phyloP scores from a whole-genome alignment of 176 grass and related monocot species.

The Aegilops tauschii region DNA sequence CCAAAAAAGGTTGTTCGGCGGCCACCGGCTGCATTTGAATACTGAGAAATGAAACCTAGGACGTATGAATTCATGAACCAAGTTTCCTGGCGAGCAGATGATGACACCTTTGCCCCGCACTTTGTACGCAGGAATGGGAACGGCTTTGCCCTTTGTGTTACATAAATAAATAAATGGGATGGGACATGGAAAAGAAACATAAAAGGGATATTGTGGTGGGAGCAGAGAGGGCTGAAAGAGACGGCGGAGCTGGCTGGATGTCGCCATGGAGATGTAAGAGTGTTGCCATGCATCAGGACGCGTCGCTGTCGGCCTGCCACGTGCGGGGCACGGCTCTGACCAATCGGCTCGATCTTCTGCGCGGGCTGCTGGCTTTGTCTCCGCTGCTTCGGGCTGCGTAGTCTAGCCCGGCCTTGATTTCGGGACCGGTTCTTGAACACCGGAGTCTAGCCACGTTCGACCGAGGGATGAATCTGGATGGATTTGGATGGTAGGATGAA shows the following conservation, averaged over 20 bases:
- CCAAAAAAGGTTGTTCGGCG: background rate
- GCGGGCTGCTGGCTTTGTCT: background rate
- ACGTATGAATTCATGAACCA: background rate
- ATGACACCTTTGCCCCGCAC: background rate
- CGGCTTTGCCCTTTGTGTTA: background rate
- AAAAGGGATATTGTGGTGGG: background rate
- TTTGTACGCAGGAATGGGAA: background rate
- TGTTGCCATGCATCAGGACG: constrained; percentile 35
- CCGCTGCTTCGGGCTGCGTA: background rate
- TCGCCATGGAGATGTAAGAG: constrained; percentile 49
- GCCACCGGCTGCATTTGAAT: background rate
- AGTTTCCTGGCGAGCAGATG: no score
- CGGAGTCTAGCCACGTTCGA: background rate
- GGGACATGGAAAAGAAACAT: background rate
- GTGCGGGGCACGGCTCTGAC: background rate
- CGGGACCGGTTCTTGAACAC: background rate
- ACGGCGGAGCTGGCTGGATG: constrained; percentile 2
- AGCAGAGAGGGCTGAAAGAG: background rate
- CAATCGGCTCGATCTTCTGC: background rate
- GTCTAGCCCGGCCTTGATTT: no score
- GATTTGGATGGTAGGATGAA: background rate
- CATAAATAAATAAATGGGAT: background rate
- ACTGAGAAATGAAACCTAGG: background rate
- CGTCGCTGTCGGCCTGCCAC: constrained; percentile 26
- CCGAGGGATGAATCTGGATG: background rate